Evolutionary conservation across 768 basidiomycete species (phyloP).

Genomic region (Lactarius psammicola): DNA sequence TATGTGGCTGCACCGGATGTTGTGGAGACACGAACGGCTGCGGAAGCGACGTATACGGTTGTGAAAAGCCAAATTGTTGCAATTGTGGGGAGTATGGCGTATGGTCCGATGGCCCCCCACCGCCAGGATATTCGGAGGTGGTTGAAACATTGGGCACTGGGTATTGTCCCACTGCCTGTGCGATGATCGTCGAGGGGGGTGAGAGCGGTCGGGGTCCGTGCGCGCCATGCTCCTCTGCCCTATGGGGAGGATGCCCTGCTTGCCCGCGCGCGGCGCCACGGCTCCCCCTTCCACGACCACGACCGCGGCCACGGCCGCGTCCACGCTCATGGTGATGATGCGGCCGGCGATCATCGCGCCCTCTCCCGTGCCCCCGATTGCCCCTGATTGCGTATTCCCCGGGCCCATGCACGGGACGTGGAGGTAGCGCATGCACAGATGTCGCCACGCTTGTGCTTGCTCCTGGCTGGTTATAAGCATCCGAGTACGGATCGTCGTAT

Average conservation of each 20-base stretch:
- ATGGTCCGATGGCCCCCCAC: conserved; percentile 23
- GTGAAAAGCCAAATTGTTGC: conserved; percentile 18
- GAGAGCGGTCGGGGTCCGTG: conserved; percentile 37
- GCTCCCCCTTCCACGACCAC: conserved; percentile 32
- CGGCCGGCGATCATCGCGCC: conserved; percentile 34
- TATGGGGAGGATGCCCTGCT: conserved; percentile 17
- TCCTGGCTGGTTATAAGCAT: conserved; percentile 32
- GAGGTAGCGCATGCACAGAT: not conserved
- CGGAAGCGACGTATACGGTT: conserved; percentile 21
- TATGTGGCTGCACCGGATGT: conserved; percentile 69
- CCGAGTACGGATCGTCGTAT: conserved; percentile 74
- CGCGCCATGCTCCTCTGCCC: conserved; percentile 36
- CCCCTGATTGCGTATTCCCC: conserved; percentile 32
- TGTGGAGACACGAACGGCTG: conserved; percentile 23
- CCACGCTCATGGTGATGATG: conserved; percentile 29
- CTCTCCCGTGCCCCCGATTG: conserved; percentile 36
- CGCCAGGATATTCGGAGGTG: conserved; percentile 15
- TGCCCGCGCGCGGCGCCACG: conserved; percentile 12
- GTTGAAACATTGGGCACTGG: conserved; percentile 29
- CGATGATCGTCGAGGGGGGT: conserved; percentile 49
- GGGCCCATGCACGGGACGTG: not conserved
- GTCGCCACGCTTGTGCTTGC: not conserved
- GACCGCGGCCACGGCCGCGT: conserved; percentile 32
- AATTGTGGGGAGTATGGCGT: conserved; percentile 18
- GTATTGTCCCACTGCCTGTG: conserved; percentile 46